Conservation (phyloP, 495 filamentous ascomycete species). For the Podospora australis region DNA sequence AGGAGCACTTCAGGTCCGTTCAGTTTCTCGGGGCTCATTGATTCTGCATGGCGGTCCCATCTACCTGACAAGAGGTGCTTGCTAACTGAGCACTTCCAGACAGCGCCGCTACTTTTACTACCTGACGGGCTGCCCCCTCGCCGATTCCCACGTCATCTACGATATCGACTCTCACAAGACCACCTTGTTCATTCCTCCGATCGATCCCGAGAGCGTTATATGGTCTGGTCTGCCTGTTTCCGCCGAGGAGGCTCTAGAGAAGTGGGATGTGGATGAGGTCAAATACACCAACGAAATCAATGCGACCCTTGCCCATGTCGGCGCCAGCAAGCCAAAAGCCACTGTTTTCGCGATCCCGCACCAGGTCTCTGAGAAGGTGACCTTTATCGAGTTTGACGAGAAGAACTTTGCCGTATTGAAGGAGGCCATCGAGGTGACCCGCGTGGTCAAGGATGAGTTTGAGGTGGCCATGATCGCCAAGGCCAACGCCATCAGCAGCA, state of each 20-base stretch:
- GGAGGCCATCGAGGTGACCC: slow-evolving; percentile 66
- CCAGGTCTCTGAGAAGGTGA: slow-evolving; percentile 60
- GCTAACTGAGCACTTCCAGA: slow-evolving; percentile 33
- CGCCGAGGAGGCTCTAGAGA: slow-evolving; percentile 60
- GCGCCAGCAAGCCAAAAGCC: slow-evolving; percentile 36
- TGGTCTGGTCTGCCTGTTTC: slow-evolving; percentile 89
- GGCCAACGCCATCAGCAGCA: slow-evolving; percentile 74
- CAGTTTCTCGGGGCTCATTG: no score
- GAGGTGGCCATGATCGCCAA: slow-evolving; percentile 78
- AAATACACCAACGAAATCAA: slow-evolving; percentile 65
- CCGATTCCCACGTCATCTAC: slow-evolving; percentile 79
- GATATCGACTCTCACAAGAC: slow-evolving; percentile 62
- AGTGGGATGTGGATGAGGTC: slow-evolving; percentile 80
- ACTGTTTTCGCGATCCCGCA: slow-evolving; percentile 63
- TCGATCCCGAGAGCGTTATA: slow-evolving; percentile 84
- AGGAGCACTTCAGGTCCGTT: slow-evolving; percentile 70
- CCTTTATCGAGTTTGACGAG: slow-evolving; percentile 56
- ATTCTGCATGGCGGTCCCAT: slow-evolving; percentile 8
- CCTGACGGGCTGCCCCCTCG: slow-evolving; percentile 75
- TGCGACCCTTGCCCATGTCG: slow-evolving; percentile 46
- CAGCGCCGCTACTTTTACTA: slow-evolving; percentile 96
- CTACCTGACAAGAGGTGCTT: background rate
- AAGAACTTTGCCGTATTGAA: slow-evolving; percentile 60
- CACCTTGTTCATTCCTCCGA: slow-evolving; percentile 87
- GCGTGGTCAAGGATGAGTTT: slow-evolving; percentile 77